Evolutionary conservation across 2,329 filamentous ascomycete species (phyloP).

Genomic region (Talaromyces verruculosus): DNA sequence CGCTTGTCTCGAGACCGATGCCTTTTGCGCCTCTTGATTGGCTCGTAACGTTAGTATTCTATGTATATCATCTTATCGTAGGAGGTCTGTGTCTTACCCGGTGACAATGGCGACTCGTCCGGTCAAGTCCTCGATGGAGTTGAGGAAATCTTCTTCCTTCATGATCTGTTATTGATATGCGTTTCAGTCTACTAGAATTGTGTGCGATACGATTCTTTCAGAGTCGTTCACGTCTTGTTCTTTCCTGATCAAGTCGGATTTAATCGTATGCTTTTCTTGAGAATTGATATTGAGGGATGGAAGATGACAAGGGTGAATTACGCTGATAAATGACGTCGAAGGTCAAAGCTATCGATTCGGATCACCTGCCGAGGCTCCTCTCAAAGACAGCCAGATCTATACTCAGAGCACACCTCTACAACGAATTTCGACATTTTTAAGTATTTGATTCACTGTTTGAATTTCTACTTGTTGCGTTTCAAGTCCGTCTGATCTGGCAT

Average conservation of each 20-base stretch:
- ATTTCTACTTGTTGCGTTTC: not conserved
- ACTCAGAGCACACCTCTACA: too few relatives aligned
- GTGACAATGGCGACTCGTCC: constrained; percentile 19
- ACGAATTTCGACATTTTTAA: not conserved
- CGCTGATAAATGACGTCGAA: constrained; percentile 6
- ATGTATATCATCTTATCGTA: too few relatives aligned
- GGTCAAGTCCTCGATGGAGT: constrained; percentile 17
- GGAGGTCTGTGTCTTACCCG: not conserved
- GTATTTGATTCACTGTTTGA: not conserved
- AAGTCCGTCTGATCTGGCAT: not conserved
- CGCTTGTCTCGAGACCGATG: constrained; percentile 20
- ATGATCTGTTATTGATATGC: constrained; percentile 1
- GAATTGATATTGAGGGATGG: not conserved
- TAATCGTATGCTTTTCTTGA: not conserved
- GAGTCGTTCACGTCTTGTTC: not conserved
- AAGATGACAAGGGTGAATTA: not conserved
- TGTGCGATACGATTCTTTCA: not conserved
- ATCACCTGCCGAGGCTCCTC: not conserved
- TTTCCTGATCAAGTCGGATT: not conserved
- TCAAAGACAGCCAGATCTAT: not conserved
- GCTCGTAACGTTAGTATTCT: not conserved
- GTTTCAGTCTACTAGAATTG: not conserved
- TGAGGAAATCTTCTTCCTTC: constrained; percentile 19
- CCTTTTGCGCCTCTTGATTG: constrained; percentile 17
- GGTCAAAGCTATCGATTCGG: not conserved